Evolutionary conservation across 768 basidiomycete genomes (phyloP).

Genomic region (Macrolepiota fuliginosa): DNA sequence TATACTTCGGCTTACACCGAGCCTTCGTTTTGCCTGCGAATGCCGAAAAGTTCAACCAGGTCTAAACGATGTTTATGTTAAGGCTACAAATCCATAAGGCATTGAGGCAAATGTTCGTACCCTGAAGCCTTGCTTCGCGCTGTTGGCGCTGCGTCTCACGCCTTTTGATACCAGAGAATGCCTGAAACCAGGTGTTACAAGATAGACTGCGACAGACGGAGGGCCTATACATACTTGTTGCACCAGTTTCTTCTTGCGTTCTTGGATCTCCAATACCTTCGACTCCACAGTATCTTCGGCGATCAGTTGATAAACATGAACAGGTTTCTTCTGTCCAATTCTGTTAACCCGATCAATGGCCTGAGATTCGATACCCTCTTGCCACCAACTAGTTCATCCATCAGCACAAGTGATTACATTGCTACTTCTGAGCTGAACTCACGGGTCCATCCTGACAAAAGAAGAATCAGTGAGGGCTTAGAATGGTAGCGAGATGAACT

Average conservation of each 20-base stretch:
- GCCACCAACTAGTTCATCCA: conserved; percentile 66
- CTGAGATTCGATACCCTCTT: conserved; percentile 85
- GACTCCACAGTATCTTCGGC: conserved; percentile 88
- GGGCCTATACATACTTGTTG: conserved; percentile 49
- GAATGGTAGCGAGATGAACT: conserved; percentile 24
- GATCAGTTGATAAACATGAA: conserved; percentile 87
- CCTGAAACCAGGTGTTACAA: conserved; percentile 38
- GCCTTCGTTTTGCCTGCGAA: conserved; percentile 19
- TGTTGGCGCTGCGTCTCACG: conserved; percentile 74
- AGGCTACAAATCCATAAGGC: background rate
- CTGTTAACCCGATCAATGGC: conserved; percentile 81
- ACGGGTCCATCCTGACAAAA: conserved; percentile 75
- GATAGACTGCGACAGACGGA: background rate
- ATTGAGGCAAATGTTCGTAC: conserved; percentile 30
- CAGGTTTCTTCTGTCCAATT: conserved; percentile 80
- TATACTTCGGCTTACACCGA: too few relatives aligned
- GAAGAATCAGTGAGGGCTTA: conserved; percentile 9
- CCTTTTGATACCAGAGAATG: conserved; percentile 79
- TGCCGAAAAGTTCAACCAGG: conserved; percentile 47
- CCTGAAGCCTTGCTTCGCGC: conserved; percentile 80
- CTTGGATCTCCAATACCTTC: conserved; percentile 86
- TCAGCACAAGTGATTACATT: background rate
- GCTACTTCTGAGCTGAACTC: conserved; percentile 28
- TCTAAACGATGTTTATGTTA: conserved; percentile 34
- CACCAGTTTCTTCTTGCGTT: conserved; percentile 77